A percentile compares a stretch with the other conserved stretches of the same genome.
Evolutionary conservation across 768 basidiomycete species (phyloP).

Genomic region (Lactarius sp.): DNA sequence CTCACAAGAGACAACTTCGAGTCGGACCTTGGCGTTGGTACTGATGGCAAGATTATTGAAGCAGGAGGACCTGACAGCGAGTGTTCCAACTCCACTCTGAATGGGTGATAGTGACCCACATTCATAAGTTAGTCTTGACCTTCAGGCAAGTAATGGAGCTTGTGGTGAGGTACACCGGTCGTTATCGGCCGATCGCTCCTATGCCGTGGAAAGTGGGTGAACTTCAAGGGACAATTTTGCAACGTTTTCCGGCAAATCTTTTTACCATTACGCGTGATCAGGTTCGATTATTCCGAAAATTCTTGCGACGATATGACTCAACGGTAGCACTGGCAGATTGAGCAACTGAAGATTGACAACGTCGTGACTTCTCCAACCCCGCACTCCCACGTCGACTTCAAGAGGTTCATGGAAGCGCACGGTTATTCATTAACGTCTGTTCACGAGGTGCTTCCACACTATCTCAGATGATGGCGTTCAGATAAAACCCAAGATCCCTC

Average conservation of each 20-base stretch:
- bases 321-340: conserved; percentile 39
- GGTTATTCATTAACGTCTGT: conserved; percentile 29
- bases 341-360: conserved; percentile 60
- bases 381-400: conserved; percentile 30
- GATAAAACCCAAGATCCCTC: no score
- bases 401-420: conserved; percentile 29
- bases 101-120: conserved; percentile 2
- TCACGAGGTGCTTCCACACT: conserved; percentile 28
- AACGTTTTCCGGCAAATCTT: conserved; percentile 55
- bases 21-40: conserved; percentile 32
- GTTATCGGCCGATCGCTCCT: conserved; percentile 54
- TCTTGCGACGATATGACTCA: neutral
- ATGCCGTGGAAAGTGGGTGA: conserved; percentile 59
- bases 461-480: conserved; percentile 6
- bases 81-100: conserved; percentile 33
- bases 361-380: conserved; percentile 37
- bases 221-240: conserved; percentile 60
- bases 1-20: conserved; percentile 41
- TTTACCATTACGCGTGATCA: conserved; percentile 70
- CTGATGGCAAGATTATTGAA: conserved; percentile 45
- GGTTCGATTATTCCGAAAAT: conserved; percentile 34
- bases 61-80: conserved; percentile 48
- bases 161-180: conserved; percentile 49
- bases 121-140: conserved; percentile 47
- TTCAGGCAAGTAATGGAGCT: conserved; percentile 64